Evolutionary conservation across 345 rosid genomes (phyloP).

Genomic region (Gossypium sturtianum): DNA sequence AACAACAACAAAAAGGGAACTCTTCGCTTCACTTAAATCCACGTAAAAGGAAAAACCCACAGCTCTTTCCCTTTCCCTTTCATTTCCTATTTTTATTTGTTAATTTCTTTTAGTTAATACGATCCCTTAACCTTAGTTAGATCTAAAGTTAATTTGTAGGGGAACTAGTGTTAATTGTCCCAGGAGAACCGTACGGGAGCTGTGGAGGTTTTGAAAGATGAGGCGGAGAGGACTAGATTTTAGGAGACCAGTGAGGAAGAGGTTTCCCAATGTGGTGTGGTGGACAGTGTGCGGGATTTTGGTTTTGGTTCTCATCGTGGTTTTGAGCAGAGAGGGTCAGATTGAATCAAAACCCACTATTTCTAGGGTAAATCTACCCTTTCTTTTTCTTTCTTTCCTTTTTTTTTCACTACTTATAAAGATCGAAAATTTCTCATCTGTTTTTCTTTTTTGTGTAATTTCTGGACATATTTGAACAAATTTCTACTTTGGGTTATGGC

Average conservation of each 20-base stretch:
- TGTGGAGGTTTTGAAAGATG: constrained; percentile 30
- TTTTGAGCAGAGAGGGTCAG: constrained; percentile 46
- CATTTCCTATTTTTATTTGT: neutral
- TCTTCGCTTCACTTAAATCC: neutral
- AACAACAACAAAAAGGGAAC: no score
- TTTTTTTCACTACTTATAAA: neutral
- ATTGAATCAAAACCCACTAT: constrained; percentile 52
- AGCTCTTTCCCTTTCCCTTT: neutral
- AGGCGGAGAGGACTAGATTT: constrained; percentile 63
- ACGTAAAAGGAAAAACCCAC: neutral
- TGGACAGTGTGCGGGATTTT: constrained; percentile 49
- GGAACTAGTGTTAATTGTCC: neutral
- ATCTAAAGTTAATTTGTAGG: neutral
- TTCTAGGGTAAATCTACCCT: constrained; percentile 33
- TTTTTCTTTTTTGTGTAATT: neutral
- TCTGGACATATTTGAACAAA: neutral
- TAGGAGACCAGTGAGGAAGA: constrained; percentile 60
- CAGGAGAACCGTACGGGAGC: constrained; percentile 8
- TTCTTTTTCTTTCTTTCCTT: neutral
- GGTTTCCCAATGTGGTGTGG: constrained; percentile 65
- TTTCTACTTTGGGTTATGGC: neutral
- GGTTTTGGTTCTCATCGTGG: constrained; percentile 52
- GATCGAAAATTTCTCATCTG: neutral
- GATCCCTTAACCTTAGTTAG: neutral
- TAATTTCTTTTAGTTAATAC: neutral